A percentile compares a stretch with the other conserved stretches of the same genome.
These are phyloP conservation scores for Rhodomyrtus psidioides DNA, from an alignment of 441 rosid species.

Conservation along the genomic window DNA sequence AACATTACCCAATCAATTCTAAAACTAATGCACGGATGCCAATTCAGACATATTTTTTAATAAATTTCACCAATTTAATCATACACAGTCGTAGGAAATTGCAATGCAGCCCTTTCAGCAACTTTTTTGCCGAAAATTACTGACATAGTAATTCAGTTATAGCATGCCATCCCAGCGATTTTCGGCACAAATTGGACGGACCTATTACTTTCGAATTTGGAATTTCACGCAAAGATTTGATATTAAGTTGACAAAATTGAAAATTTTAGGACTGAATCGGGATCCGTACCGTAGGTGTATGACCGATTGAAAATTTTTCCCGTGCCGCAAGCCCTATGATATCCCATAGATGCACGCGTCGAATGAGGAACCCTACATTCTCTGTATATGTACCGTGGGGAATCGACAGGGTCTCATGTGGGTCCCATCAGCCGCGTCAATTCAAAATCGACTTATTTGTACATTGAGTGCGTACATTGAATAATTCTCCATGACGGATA, in stretches of 20 bases:
- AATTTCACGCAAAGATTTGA: fast-evolving
- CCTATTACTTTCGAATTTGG: not conserved
- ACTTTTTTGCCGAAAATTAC: fast-evolving
- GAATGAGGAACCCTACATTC: too few species aligned
- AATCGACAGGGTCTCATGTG: too few species aligned
- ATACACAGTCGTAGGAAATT: not conserved
- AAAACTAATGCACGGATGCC: too few species aligned
- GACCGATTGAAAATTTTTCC: not conserved
- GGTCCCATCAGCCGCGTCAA: too few species aligned
- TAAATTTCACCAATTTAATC: too few species aligned
- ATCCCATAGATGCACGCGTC: too few species aligned
- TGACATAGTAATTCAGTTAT: not conserved
- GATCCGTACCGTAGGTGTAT: not conserved
- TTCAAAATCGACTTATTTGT: too few species aligned
- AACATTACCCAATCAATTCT: too few species aligned
- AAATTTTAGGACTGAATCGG: not conserved
- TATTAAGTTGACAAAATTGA: not conserved
- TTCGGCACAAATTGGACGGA: fast-evolving
- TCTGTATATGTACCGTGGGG: too few species aligned
- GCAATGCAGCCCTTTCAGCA: fast-evolving
- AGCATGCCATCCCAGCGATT: not conserved
- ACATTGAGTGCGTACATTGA: too few species aligned
- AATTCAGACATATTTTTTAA: too few species aligned
- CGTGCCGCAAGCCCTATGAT: too few species aligned
- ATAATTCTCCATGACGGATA: not conserved